These are phyloP conservation scores for Pyrenopolyporus hunteri DNA, from an alignment of 495 filamentous ascomycete species.

Conservation along the genomic window DNA sequence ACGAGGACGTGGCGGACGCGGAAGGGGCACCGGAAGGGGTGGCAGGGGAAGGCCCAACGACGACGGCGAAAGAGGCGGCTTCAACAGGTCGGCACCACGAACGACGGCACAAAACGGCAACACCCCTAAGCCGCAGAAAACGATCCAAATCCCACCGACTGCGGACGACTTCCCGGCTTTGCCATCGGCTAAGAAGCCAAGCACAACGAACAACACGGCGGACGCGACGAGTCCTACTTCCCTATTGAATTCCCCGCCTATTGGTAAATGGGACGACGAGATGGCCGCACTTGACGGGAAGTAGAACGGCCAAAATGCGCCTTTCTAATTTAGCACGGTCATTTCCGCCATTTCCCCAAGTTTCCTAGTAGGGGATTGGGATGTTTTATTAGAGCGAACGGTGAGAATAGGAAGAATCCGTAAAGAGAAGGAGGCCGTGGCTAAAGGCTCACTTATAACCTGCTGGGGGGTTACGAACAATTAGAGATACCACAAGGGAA, in stretches of 20 bases:
- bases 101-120: constrained; percentile 33
- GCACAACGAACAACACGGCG: constrained; percentile 25
- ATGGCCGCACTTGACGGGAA: constrained; percentile 49
- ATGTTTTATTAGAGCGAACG: constrained; percentile 8
- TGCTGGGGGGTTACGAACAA: constrained; percentile 11
- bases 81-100: not conserved
- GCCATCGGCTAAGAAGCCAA: constrained; percentile 43
- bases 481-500: constrained; percentile 32
- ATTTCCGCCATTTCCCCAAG: not conserved
- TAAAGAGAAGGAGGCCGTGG: constrained; percentile 10
- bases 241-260: constrained; percentile 36
- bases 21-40: constrained; percentile 28
- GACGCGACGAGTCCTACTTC: constrained; percentile 6
- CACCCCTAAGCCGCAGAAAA: constrained; percentile 18
- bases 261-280: constrained; percentile 57
- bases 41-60: constrained; percentile 39
- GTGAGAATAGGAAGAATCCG: constrained; percentile 9
- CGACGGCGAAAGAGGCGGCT: constrained; percentile 21
- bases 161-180: constrained; percentile 53
- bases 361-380: too few relatives aligned
- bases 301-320: not conserved
- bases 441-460: constrained; percentile 11
- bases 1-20: constrained; percentile 36
- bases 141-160: constrained; percentile 27
- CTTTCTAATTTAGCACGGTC: not conserved